Conservation (phyloP, 1,284 basidiomycete genomes). For the Tilletia horrida region DNA sequence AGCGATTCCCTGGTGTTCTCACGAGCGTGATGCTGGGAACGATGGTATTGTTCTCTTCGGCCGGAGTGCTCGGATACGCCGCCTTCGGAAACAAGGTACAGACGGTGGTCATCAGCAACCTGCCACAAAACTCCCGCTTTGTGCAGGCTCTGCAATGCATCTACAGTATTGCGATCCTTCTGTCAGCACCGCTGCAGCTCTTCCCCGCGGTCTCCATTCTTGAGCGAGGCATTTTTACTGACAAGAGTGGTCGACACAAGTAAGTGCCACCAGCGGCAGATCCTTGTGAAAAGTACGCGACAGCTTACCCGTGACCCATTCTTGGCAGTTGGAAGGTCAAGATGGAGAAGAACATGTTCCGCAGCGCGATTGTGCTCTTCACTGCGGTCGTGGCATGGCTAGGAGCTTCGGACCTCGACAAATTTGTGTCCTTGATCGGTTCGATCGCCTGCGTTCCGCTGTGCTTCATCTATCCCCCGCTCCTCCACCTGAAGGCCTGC, state of each 20-base stretch:
- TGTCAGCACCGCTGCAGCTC: conserved; percentile 82
- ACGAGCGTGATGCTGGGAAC: conserved; percentile 85
- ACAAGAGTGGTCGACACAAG: conserved; percentile 77
- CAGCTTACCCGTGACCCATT: not conserved
- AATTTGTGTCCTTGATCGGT: conserved; percentile 91
- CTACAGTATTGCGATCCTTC: conserved; percentile 72
- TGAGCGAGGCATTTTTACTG: conserved; percentile 86
- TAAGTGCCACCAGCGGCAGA: conserved; percentile 58
- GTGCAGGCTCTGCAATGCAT: conserved; percentile 74
- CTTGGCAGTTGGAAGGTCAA: conserved; percentile 57
- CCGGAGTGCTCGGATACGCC: conserved; percentile 82
- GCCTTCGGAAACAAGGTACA: conserved; percentile 84
- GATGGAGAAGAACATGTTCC: conserved; percentile 88
- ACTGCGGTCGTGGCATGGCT: conserved; percentile 75
- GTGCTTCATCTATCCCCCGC: conserved; percentile 85
- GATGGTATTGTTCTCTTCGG: conserved; percentile 75
- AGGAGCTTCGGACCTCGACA: conserved; percentile 88
- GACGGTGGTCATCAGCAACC: conserved; percentile 91
- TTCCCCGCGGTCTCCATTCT: conserved; percentile 97
- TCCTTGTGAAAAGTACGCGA: not conserved
- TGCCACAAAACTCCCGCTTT: conserved; percentile 77
- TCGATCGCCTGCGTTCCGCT: conserved; percentile 91
- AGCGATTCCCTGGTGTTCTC: conserved; percentile 82
- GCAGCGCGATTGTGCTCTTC: conserved; percentile 70
- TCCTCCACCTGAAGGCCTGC: conserved; percentile 86